phyloP scores from a whole-genome alignment of 805 yeast species.

The Ascoidea tarda region DNA sequence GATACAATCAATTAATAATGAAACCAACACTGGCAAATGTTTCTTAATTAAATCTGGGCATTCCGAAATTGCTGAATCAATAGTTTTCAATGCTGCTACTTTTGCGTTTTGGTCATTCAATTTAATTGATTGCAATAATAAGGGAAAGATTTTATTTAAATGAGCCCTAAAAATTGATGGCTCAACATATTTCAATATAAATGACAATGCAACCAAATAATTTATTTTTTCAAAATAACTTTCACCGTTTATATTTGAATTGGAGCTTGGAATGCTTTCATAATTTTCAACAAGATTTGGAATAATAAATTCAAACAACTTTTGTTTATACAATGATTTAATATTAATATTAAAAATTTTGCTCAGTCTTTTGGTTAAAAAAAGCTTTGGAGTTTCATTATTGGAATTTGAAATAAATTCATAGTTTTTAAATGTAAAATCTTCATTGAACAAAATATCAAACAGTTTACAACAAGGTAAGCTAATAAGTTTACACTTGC shows the following conservation, averaged over 20 bases:
- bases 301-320: constrained; percentile 47
- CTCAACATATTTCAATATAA: constrained; percentile 52
- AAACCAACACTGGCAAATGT: constrained; percentile 44
- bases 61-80: constrained; percentile 36
- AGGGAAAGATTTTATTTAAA: constrained; percentile 50
- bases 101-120: constrained; percentile 34
- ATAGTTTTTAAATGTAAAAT: constrained; percentile 1
- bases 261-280: constrained; percentile 12
- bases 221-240: constrained; percentile 24
- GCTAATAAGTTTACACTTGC: background rate
- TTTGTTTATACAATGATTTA: constrained; percentile 67
- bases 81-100: constrained; percentile 46
- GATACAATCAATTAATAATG: constrained; percentile 29
- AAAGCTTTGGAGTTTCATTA: background rate
- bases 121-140: constrained; percentile 50
- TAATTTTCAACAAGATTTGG: constrained; percentile 40
- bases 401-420: background rate
- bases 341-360: constrained; percentile 39
- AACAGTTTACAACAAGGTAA: constrained; percentile 30
- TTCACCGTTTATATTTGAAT: constrained; percentile 7
- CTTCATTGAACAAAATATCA: constrained; percentile 46
- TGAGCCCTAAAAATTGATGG: constrained; percentile 50
- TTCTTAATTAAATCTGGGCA: constrained; percentile 35
- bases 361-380: background rate
- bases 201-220: constrained; percentile 52